Conservation (phyloP, 495 filamentous ascomycete genomes). For the Hypoxylon lienhwacheense region DNA sequence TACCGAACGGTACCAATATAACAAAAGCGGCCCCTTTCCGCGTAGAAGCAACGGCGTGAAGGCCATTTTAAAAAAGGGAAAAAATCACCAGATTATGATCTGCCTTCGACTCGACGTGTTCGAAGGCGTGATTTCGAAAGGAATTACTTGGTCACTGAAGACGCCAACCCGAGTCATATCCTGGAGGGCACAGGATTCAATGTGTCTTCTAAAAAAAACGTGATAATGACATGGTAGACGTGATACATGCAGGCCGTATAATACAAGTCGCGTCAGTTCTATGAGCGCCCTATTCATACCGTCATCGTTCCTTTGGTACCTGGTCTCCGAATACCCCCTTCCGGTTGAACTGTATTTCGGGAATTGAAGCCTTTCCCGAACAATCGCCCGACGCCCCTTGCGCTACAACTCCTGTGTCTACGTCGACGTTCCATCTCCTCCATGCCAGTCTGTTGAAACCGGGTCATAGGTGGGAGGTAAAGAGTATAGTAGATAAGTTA, state of each 20-base stretch:
- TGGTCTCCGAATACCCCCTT: constrained; percentile 20
- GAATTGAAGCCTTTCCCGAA: constrained; percentile 14
- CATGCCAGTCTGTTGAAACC: constrained; percentile 1
- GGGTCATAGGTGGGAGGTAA: constrained; percentile 2
- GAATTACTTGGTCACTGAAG: too few relatives aligned
- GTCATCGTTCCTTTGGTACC: constrained; percentile 11
- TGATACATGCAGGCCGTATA: constrained; percentile 39
- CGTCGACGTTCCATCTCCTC: constrained; percentile 4
- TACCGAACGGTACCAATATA: too few relatives aligned
- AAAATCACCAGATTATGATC: too few relatives aligned
- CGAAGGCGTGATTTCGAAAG: too few relatives aligned
- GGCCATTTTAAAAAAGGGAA: too few relatives aligned
- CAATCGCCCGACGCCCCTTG: constrained; percentile 14
- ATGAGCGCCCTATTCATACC: constrained; percentile 17
- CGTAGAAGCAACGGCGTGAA: too few relatives aligned
- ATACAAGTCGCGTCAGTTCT: constrained; percentile 35
- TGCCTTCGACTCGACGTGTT: too few relatives aligned
- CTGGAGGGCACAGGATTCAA: constrained; percentile 1
- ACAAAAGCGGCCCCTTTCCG: too few relatives aligned
- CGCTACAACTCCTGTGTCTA: constrained; percentile 7
- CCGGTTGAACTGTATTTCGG: not conserved
- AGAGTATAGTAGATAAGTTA: not conserved
- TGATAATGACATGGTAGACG: constrained; percentile 35
- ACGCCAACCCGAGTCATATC: not conserved
- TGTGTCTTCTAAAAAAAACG: constrained; percentile 14